Conservation (phyloP, 768 basidiomycete species). For the Boletus reticulatus region DNA sequence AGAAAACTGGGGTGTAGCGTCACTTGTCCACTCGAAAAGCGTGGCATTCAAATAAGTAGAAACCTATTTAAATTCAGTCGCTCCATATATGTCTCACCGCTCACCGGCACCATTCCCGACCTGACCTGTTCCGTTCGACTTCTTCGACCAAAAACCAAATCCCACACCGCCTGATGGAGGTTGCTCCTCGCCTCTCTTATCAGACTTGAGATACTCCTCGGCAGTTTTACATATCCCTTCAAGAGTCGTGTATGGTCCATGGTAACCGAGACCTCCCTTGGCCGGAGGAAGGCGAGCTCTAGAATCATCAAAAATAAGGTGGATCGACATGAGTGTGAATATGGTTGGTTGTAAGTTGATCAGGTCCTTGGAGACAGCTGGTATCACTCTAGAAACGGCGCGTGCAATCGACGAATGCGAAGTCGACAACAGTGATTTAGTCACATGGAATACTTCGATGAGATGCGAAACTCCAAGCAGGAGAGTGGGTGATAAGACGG, state of each 20-base stretch:
- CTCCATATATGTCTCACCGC: conserved; percentile 13
- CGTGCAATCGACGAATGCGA: conserved; percentile 28
- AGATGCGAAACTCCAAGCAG: conserved; percentile 64
- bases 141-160: conserved; percentile 35
- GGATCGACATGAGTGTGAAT: conserved; percentile 50
- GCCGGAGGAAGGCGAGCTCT: conserved; percentile 52
- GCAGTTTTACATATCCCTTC: conserved; percentile 58
- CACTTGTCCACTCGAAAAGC: neutral
- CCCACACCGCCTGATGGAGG: conserved; percentile 45
- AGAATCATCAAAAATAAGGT: conserved; percentile 66
- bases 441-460: conserved; percentile 54
- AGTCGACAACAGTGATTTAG: conserved; percentile 40
- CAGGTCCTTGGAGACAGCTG: conserved; percentile 46
- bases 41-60: neutral
- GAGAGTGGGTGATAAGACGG: conserved; percentile 52
- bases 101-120: conserved; percentile 27
- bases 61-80: conserved; percentile 21
- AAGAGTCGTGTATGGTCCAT: conserved; percentile 54
- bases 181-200: conserved; percentile 37
- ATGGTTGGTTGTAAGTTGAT: conserved; percentile 59
- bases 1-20: neutral
- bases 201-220: conserved; percentile 43
- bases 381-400: conserved; percentile 39
- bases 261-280: conserved; percentile 64
- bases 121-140: conserved; percentile 27